Evolutionary conservation across 768 basidiomycete species (phyloP).

Genomic region (Pisolithus sp.): DNA sequence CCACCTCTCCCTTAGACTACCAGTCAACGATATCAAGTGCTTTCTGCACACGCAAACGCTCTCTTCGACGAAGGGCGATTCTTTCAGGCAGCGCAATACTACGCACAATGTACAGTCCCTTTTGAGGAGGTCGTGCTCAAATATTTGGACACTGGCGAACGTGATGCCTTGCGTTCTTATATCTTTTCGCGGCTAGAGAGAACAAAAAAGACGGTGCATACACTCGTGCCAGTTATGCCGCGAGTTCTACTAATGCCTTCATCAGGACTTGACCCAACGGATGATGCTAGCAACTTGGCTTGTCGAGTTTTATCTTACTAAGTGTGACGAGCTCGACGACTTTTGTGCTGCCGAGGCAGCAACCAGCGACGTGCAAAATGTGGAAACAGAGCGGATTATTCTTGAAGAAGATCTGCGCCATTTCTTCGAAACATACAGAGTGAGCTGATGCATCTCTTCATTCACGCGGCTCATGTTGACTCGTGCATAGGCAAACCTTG

Average conservation of each 20-base stretch:
- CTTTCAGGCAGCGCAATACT: conserved; percentile 88
- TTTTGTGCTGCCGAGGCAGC: conserved; percentile 81
- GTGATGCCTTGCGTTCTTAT: conserved; percentile 87
- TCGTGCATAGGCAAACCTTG: conserved; percentile 65
- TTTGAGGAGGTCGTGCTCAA: conserved; percentile 92
- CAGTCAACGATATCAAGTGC: conserved; percentile 78
- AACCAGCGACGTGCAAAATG: conserved; percentile 77
- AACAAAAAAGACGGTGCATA: conserved; percentile 70
- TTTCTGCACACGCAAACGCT: conserved; percentile 75
- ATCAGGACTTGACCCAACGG: conserved; percentile 83
- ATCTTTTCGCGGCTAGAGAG: conserved; percentile 82
- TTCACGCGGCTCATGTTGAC: background rate
- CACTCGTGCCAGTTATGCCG: background rate
- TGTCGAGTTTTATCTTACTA: conserved; percentile 93
- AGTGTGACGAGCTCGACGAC: conserved; percentile 95
- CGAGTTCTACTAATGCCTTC: background rate
- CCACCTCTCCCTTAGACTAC: conserved; percentile 51
- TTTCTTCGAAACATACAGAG: conserved; percentile 94
- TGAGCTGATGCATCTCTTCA: conserved; percentile 22
- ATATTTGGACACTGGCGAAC: conserved; percentile 84
- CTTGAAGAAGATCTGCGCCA: conserved; percentile 90
- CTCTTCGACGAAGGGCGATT: conserved; percentile 76
- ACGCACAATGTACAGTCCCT: conserved; percentile 77
- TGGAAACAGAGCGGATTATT: conserved; percentile 71
- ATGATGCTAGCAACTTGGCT: conserved; percentile 99